Conservation (phyloP, 208 protist genomes). For the Crithidia expoeki region DNA sequence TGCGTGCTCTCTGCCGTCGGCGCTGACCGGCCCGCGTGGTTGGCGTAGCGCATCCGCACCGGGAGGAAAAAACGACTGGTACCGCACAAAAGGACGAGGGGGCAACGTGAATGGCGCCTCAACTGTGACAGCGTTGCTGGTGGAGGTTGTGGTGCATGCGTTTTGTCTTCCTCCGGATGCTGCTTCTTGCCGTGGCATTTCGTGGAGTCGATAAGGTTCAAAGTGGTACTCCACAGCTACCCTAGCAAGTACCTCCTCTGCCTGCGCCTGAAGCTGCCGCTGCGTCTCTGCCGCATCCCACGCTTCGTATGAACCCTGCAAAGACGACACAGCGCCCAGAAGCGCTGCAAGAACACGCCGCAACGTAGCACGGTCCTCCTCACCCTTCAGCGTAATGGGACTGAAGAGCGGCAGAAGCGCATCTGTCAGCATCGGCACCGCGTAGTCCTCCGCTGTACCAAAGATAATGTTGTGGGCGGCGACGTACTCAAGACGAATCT, state of each 20-base stretch:
- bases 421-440: constrained; percentile 45
- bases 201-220: neutral
- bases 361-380: constrained; percentile 6
- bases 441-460: constrained; percentile 49
- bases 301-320: constrained; percentile 17
- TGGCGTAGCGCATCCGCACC: constrained; percentile 53
- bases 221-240: constrained; percentile 11
- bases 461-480: constrained; percentile 76
- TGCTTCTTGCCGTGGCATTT: too few relatives aligned
- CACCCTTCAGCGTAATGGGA: neutral
- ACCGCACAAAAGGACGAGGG: constrained; percentile 41
- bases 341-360: constrained; percentile 10
- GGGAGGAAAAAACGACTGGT: constrained; percentile 56
- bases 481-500: constrained; percentile 60
- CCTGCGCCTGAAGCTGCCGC: constrained; percentile 16
- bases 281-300: constrained; percentile 11
- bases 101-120: constrained; percentile 43
- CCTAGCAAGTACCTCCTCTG: constrained; percentile 12
- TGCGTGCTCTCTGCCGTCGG: neutral
- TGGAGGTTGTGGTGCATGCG: too few relatives aligned
- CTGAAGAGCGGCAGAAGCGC: constrained; percentile 56
- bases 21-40: constrained; percentile 8
- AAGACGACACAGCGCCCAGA: constrained; percentile 26
- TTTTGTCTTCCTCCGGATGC: too few relatives aligned
- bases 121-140: neutral